Evolutionary conservation across 1,284 basidiomycete species (phyloP).

Genomic region (Ustilago curta): DNA sequence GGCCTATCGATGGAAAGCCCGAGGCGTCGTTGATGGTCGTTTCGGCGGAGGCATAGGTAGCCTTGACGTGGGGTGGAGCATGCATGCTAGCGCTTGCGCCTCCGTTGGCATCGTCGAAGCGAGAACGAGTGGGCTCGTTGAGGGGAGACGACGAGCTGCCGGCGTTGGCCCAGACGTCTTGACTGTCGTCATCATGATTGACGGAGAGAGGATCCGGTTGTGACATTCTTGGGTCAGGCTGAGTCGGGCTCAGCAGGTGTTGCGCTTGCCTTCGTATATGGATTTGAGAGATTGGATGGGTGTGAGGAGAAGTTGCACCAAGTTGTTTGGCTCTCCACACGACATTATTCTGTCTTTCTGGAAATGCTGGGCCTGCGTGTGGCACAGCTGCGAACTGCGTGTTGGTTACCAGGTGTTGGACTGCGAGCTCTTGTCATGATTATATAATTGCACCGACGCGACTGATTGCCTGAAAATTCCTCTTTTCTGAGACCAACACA

Average conservation of each 20-base stretch:
- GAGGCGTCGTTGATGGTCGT: slow-evolving; percentile 17
- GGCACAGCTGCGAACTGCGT: slow-evolving; percentile 1
- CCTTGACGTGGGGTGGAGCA: slow-evolving; percentile 29
- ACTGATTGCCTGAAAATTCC: not conserved
- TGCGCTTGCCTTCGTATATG: not conserved
- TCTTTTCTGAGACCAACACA: slow-evolving; percentile 29
- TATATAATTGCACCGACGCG: too few species aligned
- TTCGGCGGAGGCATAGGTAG: not conserved
- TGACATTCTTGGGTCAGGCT: slow-evolving; percentile 33
- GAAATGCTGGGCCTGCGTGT: slow-evolving; percentile 9
- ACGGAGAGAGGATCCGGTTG: slow-evolving; percentile 12
- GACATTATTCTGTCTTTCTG: too few species aligned
- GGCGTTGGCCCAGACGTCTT: slow-evolving; percentile 32
- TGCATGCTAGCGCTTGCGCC: slow-evolving; percentile 53
- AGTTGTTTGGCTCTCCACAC: not conserved
- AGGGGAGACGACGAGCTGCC: slow-evolving; percentile 13
- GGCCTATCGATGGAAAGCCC: slow-evolving; percentile 33
- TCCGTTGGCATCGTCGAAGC: slow-evolving; percentile 35
- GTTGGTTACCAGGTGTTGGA: slow-evolving; percentile 12
- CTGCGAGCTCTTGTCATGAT: slow-evolving; percentile 16
- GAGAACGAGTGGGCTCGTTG: not conserved
- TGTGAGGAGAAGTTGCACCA: not conserved
- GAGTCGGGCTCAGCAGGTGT: not conserved
- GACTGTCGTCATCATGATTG: slow-evolving; percentile 18
- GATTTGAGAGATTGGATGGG: not conserved